Evolutionary conservation across 768 basidiomycete genomes (phyloP), one percentile per base, ranked within the genome.

Genomic region (Amanita phalloides): DNA sequence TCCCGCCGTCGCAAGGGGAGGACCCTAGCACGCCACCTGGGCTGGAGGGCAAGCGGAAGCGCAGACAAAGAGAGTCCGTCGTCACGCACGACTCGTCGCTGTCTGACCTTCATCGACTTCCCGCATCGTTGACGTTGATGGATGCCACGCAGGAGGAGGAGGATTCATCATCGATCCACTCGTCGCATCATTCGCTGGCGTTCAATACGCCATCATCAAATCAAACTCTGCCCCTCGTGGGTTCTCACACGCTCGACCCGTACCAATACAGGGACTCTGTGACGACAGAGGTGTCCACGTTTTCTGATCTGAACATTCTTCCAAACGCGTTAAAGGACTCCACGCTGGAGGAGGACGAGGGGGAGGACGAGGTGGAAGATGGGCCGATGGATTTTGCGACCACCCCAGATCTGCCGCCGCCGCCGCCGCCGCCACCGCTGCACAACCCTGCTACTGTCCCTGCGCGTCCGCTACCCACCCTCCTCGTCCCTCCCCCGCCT

Each of bases 101-200:
- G 21, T 51, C 51, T 7, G 51, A 45, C 32, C 33, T 52, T n/a
- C 51, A 52, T 32, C 51, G 21, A n/a, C 43, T 52, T 3, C 51
- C 51, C 4, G 11, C 23, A 4, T 45, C 41, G 20, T 14, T 52
- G 14, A 44, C 49, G 10, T 14, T 25, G 13, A n/a, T 9, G 9
- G 13, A 14, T 32, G 13, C n/a, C 13, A 6, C 17, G 28, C 26
- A 30, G 17, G 44, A 45, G 26, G 44, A 45, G 26, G 44, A 30
- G 17, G 44, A 45, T 17, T 6, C 14, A 3, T 17, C 10, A 4
- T 45, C 30, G 9, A 30, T n/a, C 14, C n/a, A 1, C 13, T 44
- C 26, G 26, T 23, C 23, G 20, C 20, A 30, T n/a, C 13, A 30
- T n/a, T 30, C 44, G n/a, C 26, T 28, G n/a, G 26, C 28, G 17